Evolutionary conservation across 345 rosid species (phyloP), one percentile per base, ranked within the genome.

Genomic region (Populus tremula): DNA sequence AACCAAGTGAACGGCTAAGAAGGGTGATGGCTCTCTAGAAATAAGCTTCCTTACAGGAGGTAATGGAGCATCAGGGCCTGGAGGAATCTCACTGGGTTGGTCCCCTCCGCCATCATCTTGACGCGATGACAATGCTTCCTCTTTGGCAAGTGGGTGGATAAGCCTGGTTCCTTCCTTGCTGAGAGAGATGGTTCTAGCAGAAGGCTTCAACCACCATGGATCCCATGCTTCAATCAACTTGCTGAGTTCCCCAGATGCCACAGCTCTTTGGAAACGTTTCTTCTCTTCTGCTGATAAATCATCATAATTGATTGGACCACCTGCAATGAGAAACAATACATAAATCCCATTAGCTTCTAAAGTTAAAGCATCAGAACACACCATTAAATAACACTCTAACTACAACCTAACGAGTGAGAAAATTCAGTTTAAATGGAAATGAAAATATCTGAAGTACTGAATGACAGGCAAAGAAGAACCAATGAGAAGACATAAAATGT

Each of bases 191-290:
- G 81, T 80, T 79, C 85, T 78, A 43, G 96, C 96, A 70, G 91
- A 87, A 86, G 90, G 89, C 54, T 78, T 86, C 75, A 91, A 77
- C 99, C 99, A 96, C 98, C 99, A 96, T 56, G 99, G 99, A 38
- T 90, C 94, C 99, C 99, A 93, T 14, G 97, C 96, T 77, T 91
- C 81, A 50, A 93, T 92, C 92, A 92, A 82, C 85, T 84, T 96
- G 79, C 99, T 89, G 78, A 96, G 83, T 84, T 92, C 96, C 27
- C 99, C 98, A 67, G 94, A 93, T 71, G 90, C 95, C 81, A 96
- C 73, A 0, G 98, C 95, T 86, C 94, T 91, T 80, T 83, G 92
- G 75, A 96, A 93, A 61, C 77, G 85, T 84, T 88, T 96, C 88
- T 84, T 90, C 88, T 88, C 98, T 77, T 92, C 92, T 68, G 76